phyloP scores from a whole-genome alignment of 768 basidiomycete genomes.

The Trametes villosa region DNA sequence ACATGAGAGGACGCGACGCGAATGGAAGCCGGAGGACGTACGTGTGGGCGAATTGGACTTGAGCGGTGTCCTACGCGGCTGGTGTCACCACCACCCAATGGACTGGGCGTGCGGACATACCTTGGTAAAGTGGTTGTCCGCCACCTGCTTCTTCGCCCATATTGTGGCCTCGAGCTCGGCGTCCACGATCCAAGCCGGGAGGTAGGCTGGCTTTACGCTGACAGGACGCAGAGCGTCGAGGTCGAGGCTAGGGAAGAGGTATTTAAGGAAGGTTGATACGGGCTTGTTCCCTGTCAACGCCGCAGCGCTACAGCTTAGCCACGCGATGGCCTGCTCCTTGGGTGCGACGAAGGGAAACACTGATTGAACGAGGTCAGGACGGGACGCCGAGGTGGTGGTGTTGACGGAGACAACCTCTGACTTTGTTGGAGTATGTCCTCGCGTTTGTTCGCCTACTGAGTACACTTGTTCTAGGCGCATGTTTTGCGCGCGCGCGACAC shows the following conservation, averaged over 20 bases:
- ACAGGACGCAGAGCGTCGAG: conserved; percentile 47
- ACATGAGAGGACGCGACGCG: neutral
- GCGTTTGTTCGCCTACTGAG: neutral
- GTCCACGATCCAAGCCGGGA: conserved; percentile 66
- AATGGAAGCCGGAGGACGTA: neutral
- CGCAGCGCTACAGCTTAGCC: conserved; percentile 30
- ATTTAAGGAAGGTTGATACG: conserved; percentile 39
- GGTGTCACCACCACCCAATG: neutral
- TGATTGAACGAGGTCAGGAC: conserved; percentile 31
- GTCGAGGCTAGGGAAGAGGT: conserved; percentile 43
- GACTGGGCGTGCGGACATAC: conserved; percentile 28
- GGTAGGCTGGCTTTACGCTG: conserved; percentile 57
- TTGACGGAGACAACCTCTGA: conserved; percentile 40
- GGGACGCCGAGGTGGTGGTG: neutral
- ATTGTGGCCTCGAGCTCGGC: conserved; percentile 50
- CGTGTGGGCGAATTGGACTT: conserved; percentile 11
- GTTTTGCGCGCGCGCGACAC: neutral
- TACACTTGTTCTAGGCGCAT: neutral
- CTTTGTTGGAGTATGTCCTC: conserved; percentile 40
- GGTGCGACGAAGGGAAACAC: conserved; percentile 58
- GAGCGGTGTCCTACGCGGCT: neutral
- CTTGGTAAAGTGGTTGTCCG: conserved; percentile 26
- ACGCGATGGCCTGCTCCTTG: conserved; percentile 33
- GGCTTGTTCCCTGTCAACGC: conserved; percentile 31
- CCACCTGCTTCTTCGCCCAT: conserved; percentile 31